Base-by-base conservation (phyloP, 1,284 basidiomycete species). In the Trametes polyzona region DNA sequence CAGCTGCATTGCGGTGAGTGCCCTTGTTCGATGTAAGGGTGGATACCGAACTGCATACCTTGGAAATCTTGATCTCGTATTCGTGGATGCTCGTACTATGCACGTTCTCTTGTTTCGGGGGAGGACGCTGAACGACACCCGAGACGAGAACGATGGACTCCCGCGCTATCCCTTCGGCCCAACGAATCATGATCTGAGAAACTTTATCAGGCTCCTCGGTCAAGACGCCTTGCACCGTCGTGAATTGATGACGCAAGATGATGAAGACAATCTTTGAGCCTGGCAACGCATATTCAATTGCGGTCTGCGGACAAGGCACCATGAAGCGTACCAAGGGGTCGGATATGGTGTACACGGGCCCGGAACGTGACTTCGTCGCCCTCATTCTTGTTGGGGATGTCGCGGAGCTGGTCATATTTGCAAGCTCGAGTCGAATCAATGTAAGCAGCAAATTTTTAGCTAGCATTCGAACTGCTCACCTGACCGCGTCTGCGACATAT, bases 181-280 rank as follows among this genome's bases (percentile, higher is more conserved):
- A 89, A 65, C 85, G 85, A 57, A 87, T 76, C 87, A 90, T 89
- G 67, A 86, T 83, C 68, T 84, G 83, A 40, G 86, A 88, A 7
- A 90, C 78, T 16, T 50, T 37, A 9, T 78, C 76, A 57, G 82
- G 77, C 48, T 82, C 79, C 62, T 83, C 79, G 41, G 82, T 76
- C 12, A 89, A 72, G 16, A 89, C 77, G 53, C 83, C 86, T 68
- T 90, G 87, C 17, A 89, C 76, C 1, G 86, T 88, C 52, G 80
- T 73, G 36, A 79, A 74, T 67, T 83, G 82, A 65, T 86, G 82
- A 9, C 88, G 79, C 67, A 90, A 78, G 52, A 80, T 73, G 47
- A 88, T 66, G 72, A 90, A 89, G 52, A 83, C 81, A 67, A 89
- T 84, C 74, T 88, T 88, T 64, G 68, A 56, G 26, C 73, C 71